Evolutionary conservation across 208 protist species (phyloP), one percentile per base, ranked within the genome.

Genomic region (Leishmania tropica): DNA sequence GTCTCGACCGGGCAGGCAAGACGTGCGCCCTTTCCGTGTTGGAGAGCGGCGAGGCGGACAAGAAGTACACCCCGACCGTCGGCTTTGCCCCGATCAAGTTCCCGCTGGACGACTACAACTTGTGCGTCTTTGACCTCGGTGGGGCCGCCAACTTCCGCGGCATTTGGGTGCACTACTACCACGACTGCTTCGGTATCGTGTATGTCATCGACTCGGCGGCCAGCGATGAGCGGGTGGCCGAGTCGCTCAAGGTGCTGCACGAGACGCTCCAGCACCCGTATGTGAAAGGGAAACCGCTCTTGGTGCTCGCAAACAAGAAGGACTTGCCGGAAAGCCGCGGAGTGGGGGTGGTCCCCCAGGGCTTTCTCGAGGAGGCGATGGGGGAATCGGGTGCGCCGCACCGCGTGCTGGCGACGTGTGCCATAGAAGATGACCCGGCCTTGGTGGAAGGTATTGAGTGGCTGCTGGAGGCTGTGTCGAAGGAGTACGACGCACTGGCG

Each of bases 221-320:
- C 1, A 94, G 93, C 48, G 92, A 94, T 42, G 87, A 86, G 75
- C 88, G 82, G 11, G 68, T 97, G 79, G 53, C 79, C 68, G 92
- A 96, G 83, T 91, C 94, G 65, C 86, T 96, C 53, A 73, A 90
- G 67, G 88, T 89, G 37, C 85, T 98, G 71, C 78, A 85, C 40
- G 80, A 93, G 37, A 87, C 99, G 15, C 85, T 99, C 35, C 80
- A 90, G 71, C 95, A 99, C 84, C 92, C 95, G 85, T 95, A 98
- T 73, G 87, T 99, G 5, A 88, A 93, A 40, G 99, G 99, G 31
- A 99, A 99, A 67, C 98, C 99, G n/a, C 78, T 99, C 42, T 90
- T 99, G 5, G 91, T 99, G 51, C 97, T 99, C 53, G 98, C 99
- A 35, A 99, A 99, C 91, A 99, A 99, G 93, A 99, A 99, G 88